Evolutionary conservation across 192 early-diverging fungal genomes (phyloP).

Genomic region (Linderina pennispora): DNA sequence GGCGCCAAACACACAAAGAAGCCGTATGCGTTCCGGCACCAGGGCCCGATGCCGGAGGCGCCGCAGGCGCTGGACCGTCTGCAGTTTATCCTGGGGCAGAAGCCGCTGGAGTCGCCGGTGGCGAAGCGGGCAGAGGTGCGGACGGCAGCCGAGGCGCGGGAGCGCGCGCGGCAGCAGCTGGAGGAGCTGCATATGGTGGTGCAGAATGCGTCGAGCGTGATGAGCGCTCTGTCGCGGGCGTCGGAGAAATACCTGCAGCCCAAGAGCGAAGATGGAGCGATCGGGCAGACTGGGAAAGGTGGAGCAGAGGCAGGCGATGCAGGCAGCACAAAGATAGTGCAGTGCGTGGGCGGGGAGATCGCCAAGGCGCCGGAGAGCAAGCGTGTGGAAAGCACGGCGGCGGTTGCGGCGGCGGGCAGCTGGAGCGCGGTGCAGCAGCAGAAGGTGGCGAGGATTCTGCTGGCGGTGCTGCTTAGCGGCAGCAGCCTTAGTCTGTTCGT

Average conservation of each 20-base stretch:
- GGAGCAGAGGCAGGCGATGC: background rate
- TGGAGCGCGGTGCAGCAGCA: too few species aligned
- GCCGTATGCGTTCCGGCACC: slow-evolving; percentile 4
- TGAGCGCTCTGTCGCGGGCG: slow-evolving; percentile 2
- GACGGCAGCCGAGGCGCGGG: slow-evolving; percentile 9
- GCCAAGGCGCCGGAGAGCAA: too few species aligned
- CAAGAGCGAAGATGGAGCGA: too few species aligned
- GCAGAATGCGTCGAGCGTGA: slow-evolving; percentile 5
- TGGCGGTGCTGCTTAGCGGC: background rate
- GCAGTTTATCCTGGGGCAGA: slow-evolving; percentile 18
- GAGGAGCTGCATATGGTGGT: slow-evolving; percentile 5
- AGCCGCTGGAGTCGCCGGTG: slow-evolving; percentile 2
- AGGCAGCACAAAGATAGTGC: background rate
- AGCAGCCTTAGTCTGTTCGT: background rate
- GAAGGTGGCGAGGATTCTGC: background rate
- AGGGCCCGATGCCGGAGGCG: slow-evolving; percentile 3
- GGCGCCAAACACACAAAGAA: too few species aligned
- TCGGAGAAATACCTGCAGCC: background rate
- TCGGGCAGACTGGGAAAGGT: too few species aligned
- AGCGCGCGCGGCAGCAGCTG: slow-evolving; percentile 5
- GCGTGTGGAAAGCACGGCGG: too few species aligned
- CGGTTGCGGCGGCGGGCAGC: too few species aligned
- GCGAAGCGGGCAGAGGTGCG: slow-evolving; percentile 1
- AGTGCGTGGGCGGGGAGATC: background rate
- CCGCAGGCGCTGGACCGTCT: slow-evolving; percentile 11